Conservation (phyloP, 306 rosid species). For the Vachellia pachyceras region DNA sequence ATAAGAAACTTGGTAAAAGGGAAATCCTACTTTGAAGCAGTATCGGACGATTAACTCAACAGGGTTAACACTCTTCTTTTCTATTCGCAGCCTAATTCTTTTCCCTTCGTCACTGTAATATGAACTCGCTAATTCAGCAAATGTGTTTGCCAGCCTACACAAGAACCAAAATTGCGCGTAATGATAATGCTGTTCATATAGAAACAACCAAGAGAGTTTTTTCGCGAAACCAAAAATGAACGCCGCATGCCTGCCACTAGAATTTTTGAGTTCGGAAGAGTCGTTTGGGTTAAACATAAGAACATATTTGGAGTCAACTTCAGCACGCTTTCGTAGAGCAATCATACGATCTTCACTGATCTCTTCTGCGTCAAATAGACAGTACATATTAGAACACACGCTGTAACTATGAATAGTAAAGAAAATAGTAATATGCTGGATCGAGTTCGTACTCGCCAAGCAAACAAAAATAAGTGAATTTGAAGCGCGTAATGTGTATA, state of each 20-base stretch:
- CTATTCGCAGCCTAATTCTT: slow-evolving; percentile 73
- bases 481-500: not conserved
- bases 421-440: not conserved
- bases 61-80: slow-evolving; percentile 68
- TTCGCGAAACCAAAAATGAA: slow-evolving; percentile 6
- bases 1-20: slow-evolving; percentile 1
- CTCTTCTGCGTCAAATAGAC: slow-evolving; percentile 59
- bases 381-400: slow-evolving; percentile 15
- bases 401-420: not conserved
- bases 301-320: slow-evolving; percentile 75
- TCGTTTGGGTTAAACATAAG: slow-evolving; percentile 65
- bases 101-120: slow-evolving; percentile 91
- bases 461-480: slow-evolving; percentile 10
- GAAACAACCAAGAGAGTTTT: slow-evolving; percentile 2
- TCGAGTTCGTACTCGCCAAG: not conserved
- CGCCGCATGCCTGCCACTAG: slow-evolving; percentile 62
- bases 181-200: not conserved
- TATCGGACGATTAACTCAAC: slow-evolving; percentile 79
- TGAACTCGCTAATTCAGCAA: slow-evolving; percentile 68
- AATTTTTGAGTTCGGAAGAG: slow-evolving; percentile 55
- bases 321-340: slow-evolving; percentile 89
- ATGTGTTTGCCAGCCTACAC: slow-evolving; percentile 67
- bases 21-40: slow-evolving; percentile 80
- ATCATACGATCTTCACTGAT: slow-evolving; percentile 86
- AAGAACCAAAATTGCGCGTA: not conserved